These are phyloP conservation scores for Pittosporum tobira DNA, from an alignment of 129 eudicot genomes.

Conservation along the genomic window DNA sequence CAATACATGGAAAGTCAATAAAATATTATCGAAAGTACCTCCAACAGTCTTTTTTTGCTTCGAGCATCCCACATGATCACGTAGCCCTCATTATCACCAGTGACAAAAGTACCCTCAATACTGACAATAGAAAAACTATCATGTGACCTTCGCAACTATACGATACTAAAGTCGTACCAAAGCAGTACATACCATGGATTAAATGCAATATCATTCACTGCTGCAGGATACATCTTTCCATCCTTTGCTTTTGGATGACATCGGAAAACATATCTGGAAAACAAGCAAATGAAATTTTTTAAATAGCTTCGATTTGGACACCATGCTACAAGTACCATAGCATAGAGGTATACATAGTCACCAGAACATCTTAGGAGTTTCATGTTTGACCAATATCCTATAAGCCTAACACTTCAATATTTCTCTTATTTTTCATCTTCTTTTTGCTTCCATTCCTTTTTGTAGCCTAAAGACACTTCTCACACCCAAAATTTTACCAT, in stretches of 20 bases:
- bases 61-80: conserved; percentile 74
- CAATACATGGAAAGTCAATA: background rate
- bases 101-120: conserved; percentile 45
- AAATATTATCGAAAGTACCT: conserved; percentile 34
- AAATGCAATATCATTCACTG: conserved; percentile 91
- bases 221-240: conserved; percentile 44
- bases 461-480: background rate
- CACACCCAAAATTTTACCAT: background rate
- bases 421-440: background rate
- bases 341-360: too few species aligned
- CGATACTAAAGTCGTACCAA: conserved; percentile 7
- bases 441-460: background rate
- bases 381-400: background rate
- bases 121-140: conserved; percentile 28
- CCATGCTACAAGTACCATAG: background rate
- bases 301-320: background rate
- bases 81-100: conserved; percentile 84
- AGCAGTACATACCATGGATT: conserved; percentile 68
- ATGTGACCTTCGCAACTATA: conserved; percentile 9
- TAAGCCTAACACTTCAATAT: too few species aligned
- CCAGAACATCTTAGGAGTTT: too few species aligned
- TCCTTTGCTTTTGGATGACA: conserved; percentile 69
- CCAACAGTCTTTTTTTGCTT: conserved; percentile 59
- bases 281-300: background rate
- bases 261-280: conserved; percentile 67